Base-by-base conservation (phyloP, 163 green algal species). In the Scenedesmus sp. region DNA sequence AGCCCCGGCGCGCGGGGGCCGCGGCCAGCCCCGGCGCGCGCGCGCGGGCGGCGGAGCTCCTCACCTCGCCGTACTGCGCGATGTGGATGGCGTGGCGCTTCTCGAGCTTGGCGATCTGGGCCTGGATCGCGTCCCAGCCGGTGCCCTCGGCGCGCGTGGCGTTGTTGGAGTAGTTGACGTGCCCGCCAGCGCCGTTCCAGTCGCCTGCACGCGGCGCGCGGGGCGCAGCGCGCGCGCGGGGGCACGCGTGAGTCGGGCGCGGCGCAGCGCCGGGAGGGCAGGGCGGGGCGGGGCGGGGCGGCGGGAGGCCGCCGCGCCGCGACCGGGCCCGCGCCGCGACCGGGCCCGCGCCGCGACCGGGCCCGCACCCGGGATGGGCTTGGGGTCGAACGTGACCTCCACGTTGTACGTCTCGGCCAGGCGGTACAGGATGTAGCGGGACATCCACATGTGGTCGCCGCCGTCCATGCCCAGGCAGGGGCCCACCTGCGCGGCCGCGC, bases 81-180 rank as follows among this genome's bases (percentile, higher is more conserved):
- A 99, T 99, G 94, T 99, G 96, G 47, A 96, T 87, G 10, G 94
- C 92, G 83, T 99, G 96, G 63, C 90, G 87, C 84, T 95, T 94
- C 85, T 94, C 94, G 75, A 99, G 92, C 91, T 98, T 99, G 39
- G 89, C 83, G 75, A 97, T 96, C 79, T 97, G 93, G 80, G 93
- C 85, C 86, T 97, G 85, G 84, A 99, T 99, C 14, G 87, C 92
- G 31, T 94, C 92, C 90, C 93, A 98, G 63, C 96, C 96, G 7
- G 87, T 92, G 51, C 83, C 84, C 36, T 87, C 85, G 10, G 81
- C 74, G 70, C 96, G 92, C 26, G 95, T 98, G 54, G 70, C 87
- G 63, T 97, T 95, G 82, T 89, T 98, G 83, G 86, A 95, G 94
- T 93, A 99, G 96, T 99, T 99, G 80, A 85, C 89, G 91, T 99